Conservation (phyloP, 2,329 filamentous ascomycete species). For the Neurospora crassa region DNA sequence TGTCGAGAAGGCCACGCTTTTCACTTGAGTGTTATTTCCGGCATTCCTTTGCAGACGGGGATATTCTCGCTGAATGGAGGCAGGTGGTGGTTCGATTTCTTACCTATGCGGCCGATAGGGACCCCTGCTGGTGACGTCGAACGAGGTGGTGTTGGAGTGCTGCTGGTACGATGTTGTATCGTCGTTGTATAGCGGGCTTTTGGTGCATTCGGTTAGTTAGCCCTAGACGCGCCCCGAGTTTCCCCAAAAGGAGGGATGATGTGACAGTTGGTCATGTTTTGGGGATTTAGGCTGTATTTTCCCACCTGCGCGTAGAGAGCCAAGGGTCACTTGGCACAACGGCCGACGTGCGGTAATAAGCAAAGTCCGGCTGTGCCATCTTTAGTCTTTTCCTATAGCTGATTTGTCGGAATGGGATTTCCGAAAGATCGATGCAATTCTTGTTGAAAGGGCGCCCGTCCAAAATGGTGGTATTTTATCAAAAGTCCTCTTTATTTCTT, state of each 20-base stretch:
- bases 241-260: constrained; percentile 6
- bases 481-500: constrained; percentile 4
- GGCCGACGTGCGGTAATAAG: constrained; percentile 38
- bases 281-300: constrained; percentile 17
- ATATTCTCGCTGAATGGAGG: constrained; percentile 1
- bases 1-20: constrained; percentile 34
- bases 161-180: constrained; percentile 23
- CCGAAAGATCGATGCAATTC: not conserved
- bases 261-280: not conserved
- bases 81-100: constrained; percentile 13
- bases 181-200: constrained; percentile 27
- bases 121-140: constrained; percentile 23
- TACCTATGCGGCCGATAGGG: constrained; percentile 24
- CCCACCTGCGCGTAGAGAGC: constrained; percentile 45
- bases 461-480: not conserved
- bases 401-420: not conserved
- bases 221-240: constrained; percentile 9
- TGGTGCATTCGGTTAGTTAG: constrained; percentile 12
- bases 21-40: constrained; percentile 18
- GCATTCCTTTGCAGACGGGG: constrained; percentile 12
- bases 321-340: constrained; percentile 38
- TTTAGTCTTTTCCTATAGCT: constrained; percentile 17
- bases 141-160: constrained; percentile 12
- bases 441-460: not conserved
- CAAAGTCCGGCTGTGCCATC: constrained; percentile 38